Percentiles rank a stretch among this genome's conserved stretches.
phyloP scores from a whole-genome alignment of 2,329 filamentous ascomycete species.

The Xenosphaeropsis pyriputrescens region DNA sequence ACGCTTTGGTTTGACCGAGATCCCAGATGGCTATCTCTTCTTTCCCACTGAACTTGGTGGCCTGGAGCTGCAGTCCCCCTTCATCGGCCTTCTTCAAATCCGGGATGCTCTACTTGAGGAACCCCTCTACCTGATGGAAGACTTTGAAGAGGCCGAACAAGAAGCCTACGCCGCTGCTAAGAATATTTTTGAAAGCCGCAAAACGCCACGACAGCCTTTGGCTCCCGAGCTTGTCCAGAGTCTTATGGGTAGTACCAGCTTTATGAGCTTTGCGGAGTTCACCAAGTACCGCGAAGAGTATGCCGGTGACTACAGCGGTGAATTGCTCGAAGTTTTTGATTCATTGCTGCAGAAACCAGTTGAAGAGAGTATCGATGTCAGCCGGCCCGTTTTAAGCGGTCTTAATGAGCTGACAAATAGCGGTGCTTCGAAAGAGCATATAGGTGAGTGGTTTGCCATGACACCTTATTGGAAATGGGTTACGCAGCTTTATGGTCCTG shows the following conservation, averaged over 20 bases:
- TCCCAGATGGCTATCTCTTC: constrained; percentile 26
- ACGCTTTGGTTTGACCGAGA: constrained; percentile 26
- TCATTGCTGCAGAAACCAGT: constrained; percentile 16
- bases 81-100: constrained; percentile 20
- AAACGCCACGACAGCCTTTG: constrained; percentile 3
- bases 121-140: constrained; percentile 12
- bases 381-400: constrained; percentile 6
- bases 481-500: constrained; percentile 20
- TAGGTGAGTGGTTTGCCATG: constrained; percentile 4
- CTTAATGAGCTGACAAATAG: constrained; percentile 3
- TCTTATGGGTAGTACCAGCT: constrained; percentile 11
- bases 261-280: constrained; percentile 26
- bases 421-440: neutral
- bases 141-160: constrained; percentile 17
- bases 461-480: constrained; percentile 23
- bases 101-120: constrained; percentile 11
- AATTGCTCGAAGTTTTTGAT: constrained; percentile 12
- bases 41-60: constrained; percentile 24
- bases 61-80: constrained; percentile 23
- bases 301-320: constrained; percentile 8
- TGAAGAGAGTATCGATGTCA: constrained; percentile 12
- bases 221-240: constrained; percentile 5
- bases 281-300: constrained; percentile 19
- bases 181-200: constrained; percentile 15
- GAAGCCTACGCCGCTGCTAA: constrained; percentile 20